Evolutionary conservation across 2,329 filamentous ascomycete species (phyloP).

Genomic region (Ascochyta clinopodiicola): DNA sequence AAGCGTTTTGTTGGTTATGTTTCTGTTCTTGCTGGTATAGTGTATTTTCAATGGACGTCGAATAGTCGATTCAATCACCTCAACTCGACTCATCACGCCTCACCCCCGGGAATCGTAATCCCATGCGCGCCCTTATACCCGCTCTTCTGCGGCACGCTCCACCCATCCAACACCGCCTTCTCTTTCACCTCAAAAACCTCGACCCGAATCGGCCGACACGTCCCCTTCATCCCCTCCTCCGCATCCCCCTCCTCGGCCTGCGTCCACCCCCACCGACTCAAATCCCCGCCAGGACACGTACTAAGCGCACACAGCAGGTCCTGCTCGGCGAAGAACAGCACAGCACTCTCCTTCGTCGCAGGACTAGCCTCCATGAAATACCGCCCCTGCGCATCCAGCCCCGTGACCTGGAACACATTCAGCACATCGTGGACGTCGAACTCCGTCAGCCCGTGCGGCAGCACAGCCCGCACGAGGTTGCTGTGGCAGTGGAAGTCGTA

Average conservation of each 20-base stretch:
- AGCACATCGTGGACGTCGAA: constrained; percentile 83
- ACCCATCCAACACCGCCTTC: constrained; percentile 54
- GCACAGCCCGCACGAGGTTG: constrained; percentile 76
- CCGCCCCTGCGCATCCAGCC: constrained; percentile 63
- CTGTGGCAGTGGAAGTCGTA: constrained; percentile 88
- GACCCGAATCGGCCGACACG: constrained; percentile 75
- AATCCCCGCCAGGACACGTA: constrained; percentile 81
- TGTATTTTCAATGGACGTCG: too few relatives aligned
- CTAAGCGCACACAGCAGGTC: constrained; percentile 71
- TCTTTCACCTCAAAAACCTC: constrained; percentile 72
- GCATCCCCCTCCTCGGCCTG: constrained; percentile 55
- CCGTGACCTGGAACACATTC: constrained; percentile 86
- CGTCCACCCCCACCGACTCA: constrained; percentile 83
- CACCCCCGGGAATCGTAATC: constrained; percentile 59
- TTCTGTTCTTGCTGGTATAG: too few relatives aligned
- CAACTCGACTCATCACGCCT: constrained; percentile 19
- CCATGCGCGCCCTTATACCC: constrained; percentile 72
- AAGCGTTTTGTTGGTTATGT: too few relatives aligned
- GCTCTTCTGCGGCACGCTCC: constrained; percentile 67
- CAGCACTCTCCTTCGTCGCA: constrained; percentile 50
- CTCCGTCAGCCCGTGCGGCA: constrained; percentile 72
- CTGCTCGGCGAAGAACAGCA: constrained; percentile 83
- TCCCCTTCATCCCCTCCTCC: constrained; percentile 61
- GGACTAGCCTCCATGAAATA: constrained; percentile 62
- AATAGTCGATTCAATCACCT: too few relatives aligned